Percentiles rank a stretch among this genome's conserved stretches.
Evolutionary conservation across 2,329 filamentous ascomycete species (phyloP).

Genomic region (Penicillium freii): DNA sequence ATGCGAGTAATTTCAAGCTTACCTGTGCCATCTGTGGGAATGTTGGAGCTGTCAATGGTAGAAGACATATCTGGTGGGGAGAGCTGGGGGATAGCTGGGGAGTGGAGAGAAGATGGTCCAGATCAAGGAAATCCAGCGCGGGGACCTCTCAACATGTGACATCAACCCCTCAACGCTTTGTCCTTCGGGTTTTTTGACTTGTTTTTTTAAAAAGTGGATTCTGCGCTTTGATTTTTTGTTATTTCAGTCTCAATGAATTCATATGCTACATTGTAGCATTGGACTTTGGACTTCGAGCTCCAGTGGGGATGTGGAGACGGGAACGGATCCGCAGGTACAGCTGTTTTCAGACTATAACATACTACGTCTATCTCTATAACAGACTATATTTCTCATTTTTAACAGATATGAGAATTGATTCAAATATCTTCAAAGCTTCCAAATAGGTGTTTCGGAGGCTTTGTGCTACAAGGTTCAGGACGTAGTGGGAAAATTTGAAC

Average conservation of each 20-base stretch:
- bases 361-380: no score
- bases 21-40: constrained; percentile 25
- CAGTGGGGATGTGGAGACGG: constrained; percentile 9
- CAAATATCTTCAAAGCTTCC: not conserved
- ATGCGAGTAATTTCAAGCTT: constrained; percentile 3
- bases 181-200: not conserved
- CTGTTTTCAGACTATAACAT: not conserved
- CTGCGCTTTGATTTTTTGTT: not conserved
- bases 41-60: constrained; percentile 1
- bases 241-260: no score
- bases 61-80: constrained; percentile 7
- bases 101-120: constrained; percentile 4
- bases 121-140: constrained; percentile 12
- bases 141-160: constrained; percentile 16
- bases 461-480: not conserved
- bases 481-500: not conserved
- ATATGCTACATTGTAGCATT: not conserved
- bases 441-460: not conserved
- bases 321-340: constrained; percentile 8
- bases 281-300: not conserved
- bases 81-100: not conserved
- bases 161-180: constrained; percentile 17
- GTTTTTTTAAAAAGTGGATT: not conserved
- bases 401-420: not conserved
- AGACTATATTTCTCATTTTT: no score